Evolutionary conservation across 2,329 filamentous ascomycete genomes (phyloP), one percentile per base, ranked within the genome.

Genomic region (Epicoccum sorghinum): DNA sequence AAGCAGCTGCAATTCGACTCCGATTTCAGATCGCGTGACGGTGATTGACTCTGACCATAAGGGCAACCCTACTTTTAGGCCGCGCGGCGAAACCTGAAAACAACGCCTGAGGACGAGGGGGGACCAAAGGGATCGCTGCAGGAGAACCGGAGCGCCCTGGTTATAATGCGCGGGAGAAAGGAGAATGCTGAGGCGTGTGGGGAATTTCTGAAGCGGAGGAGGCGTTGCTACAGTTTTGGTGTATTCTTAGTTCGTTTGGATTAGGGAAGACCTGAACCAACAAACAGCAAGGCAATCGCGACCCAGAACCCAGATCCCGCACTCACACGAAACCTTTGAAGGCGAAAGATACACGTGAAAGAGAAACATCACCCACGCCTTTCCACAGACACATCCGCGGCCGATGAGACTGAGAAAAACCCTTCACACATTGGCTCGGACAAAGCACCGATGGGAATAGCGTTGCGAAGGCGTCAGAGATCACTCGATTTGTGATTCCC

Each of bases 141-240:
- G 24, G 24, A 42, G 30, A 32, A 37, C 25, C 41, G 30, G 52
- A 46, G 42, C 41, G 46, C 5, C 47, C 36, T 46, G 37, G 18
- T 22, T 55, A 49, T 33, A 42, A 27, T 42, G 41, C n/a, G 46
- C 52, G 37, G 42, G 25, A 50, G 46, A 50, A 55, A 46, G 52
- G 52, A 55, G 32, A 41, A 18, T 47, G 41, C 41, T 55, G 53
- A 44, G 35, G 43, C 38, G 32, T 40, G 53, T 56, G 53, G 38
- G 53, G 53, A 41, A 47, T 38, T 43, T 30, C 43, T 56, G 47
- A 47, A 51, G 53, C 53, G 53, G 38, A 50, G 47, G n/a, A 29
- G 37, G 50, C 42, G 47, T 47, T 56, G 51, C 53, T 43, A 51
- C 22, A 27, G 53, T 51, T 55, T 47, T 47, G 42, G 23, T 47